Percentiles rank a stretch among this genome's conserved stretches.
Evolutionary conservation across 2,329 filamentous ascomycete genomes (phyloP).

Genomic region (Colletotrichum tropicicola): DNA sequence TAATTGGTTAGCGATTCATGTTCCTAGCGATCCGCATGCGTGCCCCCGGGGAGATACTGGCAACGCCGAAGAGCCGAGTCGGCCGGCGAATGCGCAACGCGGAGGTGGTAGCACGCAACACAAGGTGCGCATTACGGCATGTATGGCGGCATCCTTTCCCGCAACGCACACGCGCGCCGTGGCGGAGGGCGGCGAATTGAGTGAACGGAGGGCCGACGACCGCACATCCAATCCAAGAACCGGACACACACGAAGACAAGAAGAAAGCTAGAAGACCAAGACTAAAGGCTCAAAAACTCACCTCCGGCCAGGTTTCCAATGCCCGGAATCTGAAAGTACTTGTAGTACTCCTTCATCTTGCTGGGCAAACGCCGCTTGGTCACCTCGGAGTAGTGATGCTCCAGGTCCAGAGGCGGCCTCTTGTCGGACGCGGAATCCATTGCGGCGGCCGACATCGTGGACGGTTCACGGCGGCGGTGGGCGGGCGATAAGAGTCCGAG

Average conservation of each 20-base stretch:
- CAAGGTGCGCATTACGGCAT: constrained; percentile 26
- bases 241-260: neutral
- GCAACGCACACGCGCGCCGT: neutral
- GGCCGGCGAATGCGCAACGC: neutral
- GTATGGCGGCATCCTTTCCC: constrained; percentile 18
- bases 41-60: neutral
- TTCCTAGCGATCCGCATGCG: neutral
- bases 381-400: constrained; percentile 78
- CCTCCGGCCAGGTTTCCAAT: constrained; percentile 71
- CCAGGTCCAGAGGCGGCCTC: constrained; percentile 72
- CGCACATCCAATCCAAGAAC: neutral
- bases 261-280: neutral
- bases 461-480: neutral
- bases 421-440: constrained; percentile 10
- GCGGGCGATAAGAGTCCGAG: neutral
- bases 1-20: constrained; percentile 6
- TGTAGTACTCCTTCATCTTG: constrained; percentile 83
- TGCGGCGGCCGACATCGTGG: constrained; percentile 3
- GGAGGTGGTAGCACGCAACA: constrained; percentile 15
- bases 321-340: constrained; percentile 77
- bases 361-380: constrained; percentile 73
- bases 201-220: neutral
- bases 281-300: constrained; percentile 42
- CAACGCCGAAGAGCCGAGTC: neutral
- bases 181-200: neutral